Conservation (phyloP, 305 asterid genomes). For the Solanum aculeatissimum region DNA sequence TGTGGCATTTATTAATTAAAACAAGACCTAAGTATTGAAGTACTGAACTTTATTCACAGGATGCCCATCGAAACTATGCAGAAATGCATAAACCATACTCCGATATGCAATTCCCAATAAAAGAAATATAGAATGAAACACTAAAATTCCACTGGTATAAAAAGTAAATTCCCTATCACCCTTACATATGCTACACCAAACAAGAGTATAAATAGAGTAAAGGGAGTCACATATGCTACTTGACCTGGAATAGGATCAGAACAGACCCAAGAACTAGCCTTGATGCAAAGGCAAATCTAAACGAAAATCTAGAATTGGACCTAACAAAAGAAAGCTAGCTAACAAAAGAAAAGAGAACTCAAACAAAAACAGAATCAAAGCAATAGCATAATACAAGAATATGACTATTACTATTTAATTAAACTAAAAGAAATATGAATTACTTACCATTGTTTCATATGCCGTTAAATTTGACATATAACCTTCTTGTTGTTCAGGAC, state of each 20-base stretch:
- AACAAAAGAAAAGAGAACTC: too few relatives aligned
- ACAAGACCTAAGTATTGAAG: neutral
- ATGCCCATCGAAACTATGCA: neutral
- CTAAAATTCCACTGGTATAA: neutral
- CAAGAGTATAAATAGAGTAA: neutral
- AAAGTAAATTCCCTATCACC: too few relatives aligned
- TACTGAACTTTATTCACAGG: neutral
- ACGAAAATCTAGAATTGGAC: neutral
- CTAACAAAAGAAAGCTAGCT: too few relatives aligned
- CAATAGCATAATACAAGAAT: neutral
- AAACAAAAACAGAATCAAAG: too few relatives aligned
- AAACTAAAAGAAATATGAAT: neutral
- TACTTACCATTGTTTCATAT: too few relatives aligned
- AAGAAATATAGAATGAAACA: neutral
- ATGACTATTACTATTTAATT: neutral
- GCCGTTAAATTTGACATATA: too few relatives aligned
- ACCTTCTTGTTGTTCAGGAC: too few relatives aligned
- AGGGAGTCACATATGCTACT: neutral
- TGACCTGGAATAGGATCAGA: neutral
- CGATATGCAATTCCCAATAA: neutral
- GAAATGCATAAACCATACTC: neutral
- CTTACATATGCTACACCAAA: neutral
- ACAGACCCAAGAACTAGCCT: neutral
- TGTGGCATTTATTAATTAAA: neutral
- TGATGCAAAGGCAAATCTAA: neutral